These are phyloP conservation scores for Leucocoprinus leucothites DNA, from an alignment of 768 basidiomycete species.

Conservation along the genomic window DNA sequence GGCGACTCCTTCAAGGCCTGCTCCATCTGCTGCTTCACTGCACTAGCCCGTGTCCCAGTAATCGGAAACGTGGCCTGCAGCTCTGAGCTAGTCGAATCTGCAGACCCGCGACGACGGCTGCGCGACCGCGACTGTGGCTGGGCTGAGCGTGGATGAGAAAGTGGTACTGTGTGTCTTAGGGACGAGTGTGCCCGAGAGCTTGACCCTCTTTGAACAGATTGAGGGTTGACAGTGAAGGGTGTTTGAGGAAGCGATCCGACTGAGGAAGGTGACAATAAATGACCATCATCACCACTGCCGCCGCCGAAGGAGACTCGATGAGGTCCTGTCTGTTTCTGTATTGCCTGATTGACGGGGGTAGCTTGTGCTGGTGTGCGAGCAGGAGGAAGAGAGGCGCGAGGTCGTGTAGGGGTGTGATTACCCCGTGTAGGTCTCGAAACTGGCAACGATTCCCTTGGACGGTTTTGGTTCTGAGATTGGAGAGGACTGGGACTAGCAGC, in stretches of 20 bases:
- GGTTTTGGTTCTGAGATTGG: background rate
- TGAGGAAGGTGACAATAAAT: background rate
- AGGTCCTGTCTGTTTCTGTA: background rate
- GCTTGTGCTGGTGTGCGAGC: background rate
- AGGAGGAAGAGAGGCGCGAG: background rate
- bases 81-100: constrained; percentile 20
- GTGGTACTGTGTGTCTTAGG: background rate
- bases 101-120: background rate
- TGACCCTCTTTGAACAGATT: background rate
- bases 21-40: constrained; percentile 27
- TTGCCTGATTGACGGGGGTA: background rate
- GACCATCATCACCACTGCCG: too few relatives aligned
- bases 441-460: background rate
- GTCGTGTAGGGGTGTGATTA: background rate
- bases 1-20: constrained; percentile 30
- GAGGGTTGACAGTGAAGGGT: background rate
- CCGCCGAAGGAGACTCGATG: background rate
- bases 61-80: constrained; percentile 28
- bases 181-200: background rate
- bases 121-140: background rate
- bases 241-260: background rate
- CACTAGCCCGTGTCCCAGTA: constrained; percentile 35
- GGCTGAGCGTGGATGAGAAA: background rate
- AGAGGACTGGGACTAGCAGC: background rate
- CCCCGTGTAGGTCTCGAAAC: background rate